Evolutionary conservation across 192 early-diverging fungal genomes (phyloP), one percentile per base, ranked within the genome.

Genomic region (Backusella tarrabulga): DNA sequence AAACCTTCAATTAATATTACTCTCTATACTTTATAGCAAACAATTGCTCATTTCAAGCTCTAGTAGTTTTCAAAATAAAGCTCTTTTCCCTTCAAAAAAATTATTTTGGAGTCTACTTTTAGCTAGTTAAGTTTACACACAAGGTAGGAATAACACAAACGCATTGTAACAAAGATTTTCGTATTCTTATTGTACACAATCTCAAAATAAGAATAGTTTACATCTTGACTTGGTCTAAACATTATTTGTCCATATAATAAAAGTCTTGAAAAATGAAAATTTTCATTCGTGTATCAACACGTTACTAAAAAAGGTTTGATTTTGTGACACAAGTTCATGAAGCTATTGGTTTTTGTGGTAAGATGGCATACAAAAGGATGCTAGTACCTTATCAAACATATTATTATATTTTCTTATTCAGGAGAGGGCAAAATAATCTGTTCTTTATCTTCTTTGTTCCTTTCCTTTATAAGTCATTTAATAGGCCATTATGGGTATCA

Each of bases 341-440:
- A 56, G 54, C 54, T 56, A 56, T 56, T 56, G 54, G 26, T 56
- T 21, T 56, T 56, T 56, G 54, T 56, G n/a, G 54, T 56, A 56
- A 56, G 54, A 56, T 56, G 54, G 8, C 21, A 56, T 56, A 56
- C n/a, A 56, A 21, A 56, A 56, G 8, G 9, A 56, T 56, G 54
- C 1, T n/a, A 56, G 54, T 21, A 56, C 21, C n/a, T 21, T 56
- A 56, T 8, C n/a, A 23, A n/a, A 23, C n/a, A n/a, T 3, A 63
- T 63, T 29, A 2, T 63, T 63, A 29, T n/a, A 63, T 23, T 56
- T 21, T 56, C 21, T 56, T 56, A 21, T 56, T 56, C 21, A 21
- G 23, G 52, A 56, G 21, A 56, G 4, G 26, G 26, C 11, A 63
- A 26, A 63, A 4, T 6, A 63, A 3, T 26, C 0, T 29, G 12